Conservation (phyloP, 805 yeast species). For the Pichia rugopelliculosa region DNA sequence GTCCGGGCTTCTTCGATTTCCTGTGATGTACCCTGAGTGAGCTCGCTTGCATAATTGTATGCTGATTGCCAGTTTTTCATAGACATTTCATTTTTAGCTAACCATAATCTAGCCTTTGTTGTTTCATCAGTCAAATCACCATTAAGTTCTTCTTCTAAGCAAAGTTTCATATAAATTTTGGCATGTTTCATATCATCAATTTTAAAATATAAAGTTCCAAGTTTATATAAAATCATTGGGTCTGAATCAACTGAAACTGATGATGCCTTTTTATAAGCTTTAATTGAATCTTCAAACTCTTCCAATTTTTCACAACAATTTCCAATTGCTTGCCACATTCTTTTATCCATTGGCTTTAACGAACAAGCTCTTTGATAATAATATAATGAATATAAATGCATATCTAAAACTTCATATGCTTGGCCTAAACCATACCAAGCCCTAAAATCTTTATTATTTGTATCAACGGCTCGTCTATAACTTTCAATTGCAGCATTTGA, state of each 20-base stretch:
- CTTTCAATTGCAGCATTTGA: conserved; percentile 97
- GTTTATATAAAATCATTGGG: conserved; percentile 48
- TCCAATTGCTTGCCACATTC: conserved; percentile 97
- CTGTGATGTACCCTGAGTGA: conserved; percentile 67
- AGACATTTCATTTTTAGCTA: conserved; percentile 61
- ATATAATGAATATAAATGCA: conserved; percentile 87
- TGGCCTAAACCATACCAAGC: conserved; percentile 99
- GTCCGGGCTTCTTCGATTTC: conserved; percentile 86
- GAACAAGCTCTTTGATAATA: conserved; percentile 89
- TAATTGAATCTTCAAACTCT: conserved; percentile 64
- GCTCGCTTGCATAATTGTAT: conserved; percentile 61
- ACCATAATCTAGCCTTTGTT: conserved; percentile 77
- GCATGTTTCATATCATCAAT: conserved; percentile 47
- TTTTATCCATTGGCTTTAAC: conserved; percentile 76
- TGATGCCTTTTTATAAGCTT: conserved; percentile 74
- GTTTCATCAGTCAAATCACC: conserved; percentile 70
- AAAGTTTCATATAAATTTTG: conserved; percentile 53
- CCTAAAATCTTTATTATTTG: conserved; percentile 79
- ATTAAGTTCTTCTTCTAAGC: conserved; percentile 55
- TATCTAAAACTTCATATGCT: conserved; percentile 93
- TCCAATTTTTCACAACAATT: conserved; percentile 78
- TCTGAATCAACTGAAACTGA: conserved; percentile 44
- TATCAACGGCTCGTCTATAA: conserved; percentile 87
- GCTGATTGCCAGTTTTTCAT: conserved; percentile 58
- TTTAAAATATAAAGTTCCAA: conserved; percentile 62